phyloP scores from a whole-genome alignment of 768 basidiomycete genomes.

The Collybia sp. region DNA sequence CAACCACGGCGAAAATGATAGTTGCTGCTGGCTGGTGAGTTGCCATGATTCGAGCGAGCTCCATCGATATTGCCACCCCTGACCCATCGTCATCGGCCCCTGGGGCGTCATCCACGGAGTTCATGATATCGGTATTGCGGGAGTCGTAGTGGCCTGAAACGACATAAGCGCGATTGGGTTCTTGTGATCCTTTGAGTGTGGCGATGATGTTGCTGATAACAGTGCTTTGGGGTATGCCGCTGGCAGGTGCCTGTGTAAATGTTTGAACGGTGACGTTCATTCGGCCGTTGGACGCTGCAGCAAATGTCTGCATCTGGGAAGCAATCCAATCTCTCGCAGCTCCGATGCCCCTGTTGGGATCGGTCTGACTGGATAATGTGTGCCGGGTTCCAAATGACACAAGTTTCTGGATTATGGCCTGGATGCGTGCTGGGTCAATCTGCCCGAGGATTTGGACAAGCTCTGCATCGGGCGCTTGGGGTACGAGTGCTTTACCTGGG shows the following conservation, averaged over 20 bases:
- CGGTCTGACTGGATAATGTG: conserved; percentile 49
- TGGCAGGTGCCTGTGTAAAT: conserved; percentile 35
- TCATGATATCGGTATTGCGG: conserved; percentile 31
- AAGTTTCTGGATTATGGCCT: conserved; percentile 45
- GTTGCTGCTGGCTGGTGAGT: conserved; percentile 41
- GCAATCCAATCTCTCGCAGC: conserved; percentile 55
- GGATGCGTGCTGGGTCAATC: conserved; percentile 39
- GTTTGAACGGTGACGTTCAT: conserved; percentile 40
- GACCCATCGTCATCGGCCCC: conserved; percentile 53
- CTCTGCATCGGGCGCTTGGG: conserved; percentile 40
- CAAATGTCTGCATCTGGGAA: conserved; percentile 34
- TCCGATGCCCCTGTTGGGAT: conserved; percentile 47
- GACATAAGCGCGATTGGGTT: conserved; percentile 47
- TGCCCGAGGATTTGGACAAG: conserved; percentile 40
- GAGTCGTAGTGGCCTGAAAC: conserved; percentile 55
- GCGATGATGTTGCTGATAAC: conserved; percentile 48
- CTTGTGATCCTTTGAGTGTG: conserved; percentile 41
- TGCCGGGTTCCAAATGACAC: conserved; percentile 52
- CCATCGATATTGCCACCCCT: conserved; percentile 50
- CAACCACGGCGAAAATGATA: conserved; percentile 47
- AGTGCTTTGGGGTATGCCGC: conserved; percentile 33
- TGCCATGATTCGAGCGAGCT: conserved; percentile 47
- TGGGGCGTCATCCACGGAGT: conserved; percentile 41
- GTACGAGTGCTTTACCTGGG: conserved; percentile 34
- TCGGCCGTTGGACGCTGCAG: conserved; percentile 32